Evolutionary conservation across 306 rosid species (phyloP), one percentile per base, ranked within the genome.

Genomic region (Casuarina glauca): DNA sequence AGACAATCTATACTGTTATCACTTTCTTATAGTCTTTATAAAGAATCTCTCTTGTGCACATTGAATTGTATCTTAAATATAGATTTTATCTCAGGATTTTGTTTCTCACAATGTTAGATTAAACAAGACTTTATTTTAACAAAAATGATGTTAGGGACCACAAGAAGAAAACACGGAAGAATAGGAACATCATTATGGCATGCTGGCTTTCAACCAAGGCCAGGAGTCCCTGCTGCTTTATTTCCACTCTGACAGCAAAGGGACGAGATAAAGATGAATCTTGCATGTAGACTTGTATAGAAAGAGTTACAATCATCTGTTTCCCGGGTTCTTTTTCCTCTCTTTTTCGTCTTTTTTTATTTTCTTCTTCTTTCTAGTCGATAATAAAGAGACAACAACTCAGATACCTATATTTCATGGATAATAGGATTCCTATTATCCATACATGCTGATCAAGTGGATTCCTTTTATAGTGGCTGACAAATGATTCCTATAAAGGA

Each of bases 121-220:
- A 52, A 4, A 5, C 13, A 16, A 16, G 15, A 10, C 54, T 17
- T 10, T 50, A 10, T 50, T 50, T 50, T 13, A 17, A 50, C 11
- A 50, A 10, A 17, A n/a, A 54, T 16, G 61, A 55, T 6, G 35
- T 55, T 8, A 55, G 6, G 62, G 36, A 55, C 19, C 49, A 9
- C 7, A 43, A 42, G 50, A 45, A 45, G 35, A 20, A 8, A 5
- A 6, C 42, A 49, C 5, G 50, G 53, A 36, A 66, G 39, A 13
- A 41, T 43, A 53, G 43, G 48, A 69, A 55, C 68, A 69, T 74
- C 69, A 41, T 52, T 3, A 62, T 79, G 79, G 64, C 66, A n/a
- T 5, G 78, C 77, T 79, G 75, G 58, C 69, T 58, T 76, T 55
- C 78, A 74, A 76, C 76, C 75, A 38, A 69, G 9, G 68, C 74